Base-by-base conservation (phyloP, 1,284 basidiomycete species). In the Prillingera fragicola region DNA sequence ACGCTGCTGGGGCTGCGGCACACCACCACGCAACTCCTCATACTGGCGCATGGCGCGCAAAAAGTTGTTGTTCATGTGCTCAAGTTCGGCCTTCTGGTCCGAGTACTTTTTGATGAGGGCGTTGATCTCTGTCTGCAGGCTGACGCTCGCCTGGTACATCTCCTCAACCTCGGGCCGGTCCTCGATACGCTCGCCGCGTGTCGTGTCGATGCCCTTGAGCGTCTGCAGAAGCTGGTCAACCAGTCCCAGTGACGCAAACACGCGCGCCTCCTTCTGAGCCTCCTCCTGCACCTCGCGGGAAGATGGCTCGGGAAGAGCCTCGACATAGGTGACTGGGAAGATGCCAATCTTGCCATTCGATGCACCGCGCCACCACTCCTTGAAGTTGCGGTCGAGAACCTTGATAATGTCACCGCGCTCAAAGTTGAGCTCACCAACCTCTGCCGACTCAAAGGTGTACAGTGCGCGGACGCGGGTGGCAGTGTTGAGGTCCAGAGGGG, bases 321-420 rank as follows among this genome's bases (percentile, higher is more conserved):
- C 89, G 55, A 98, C 89, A 72, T 97, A 97, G 64, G 95, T 97
- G 29, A 96, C 88, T 0, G 95, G 94, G 71, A 99, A 98, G 50
- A 99, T 98, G 12, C 95, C 95, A 8, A 90, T 91, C 49, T 87
- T 77, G 1, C 92, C 91, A 57, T 85, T 85, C 29, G 91, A 72
- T 58, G 97, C 92, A 2, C 95, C 95, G 35, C 89, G 77, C 92
- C 94, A 98, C 95, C 95, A 99, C 66, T 97, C 90, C 62, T 91
- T 86, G 73, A 96, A 96, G 21, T 86, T 87, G 32, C 88, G 81
- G 68, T 97, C 91, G 9, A 98, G 82, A 13, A 97, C 94, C 58
- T 92, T 91, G 73, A 98, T 92, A 41, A 96, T 76, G 60, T 98
- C 95, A 3, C 92, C 95, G 56, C 87, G 86, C 45, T 87, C 82